phyloP scores from a whole-genome alignment of 2,329 filamentous ascomycete species.

The Xylariaceae sp. region DNA sequence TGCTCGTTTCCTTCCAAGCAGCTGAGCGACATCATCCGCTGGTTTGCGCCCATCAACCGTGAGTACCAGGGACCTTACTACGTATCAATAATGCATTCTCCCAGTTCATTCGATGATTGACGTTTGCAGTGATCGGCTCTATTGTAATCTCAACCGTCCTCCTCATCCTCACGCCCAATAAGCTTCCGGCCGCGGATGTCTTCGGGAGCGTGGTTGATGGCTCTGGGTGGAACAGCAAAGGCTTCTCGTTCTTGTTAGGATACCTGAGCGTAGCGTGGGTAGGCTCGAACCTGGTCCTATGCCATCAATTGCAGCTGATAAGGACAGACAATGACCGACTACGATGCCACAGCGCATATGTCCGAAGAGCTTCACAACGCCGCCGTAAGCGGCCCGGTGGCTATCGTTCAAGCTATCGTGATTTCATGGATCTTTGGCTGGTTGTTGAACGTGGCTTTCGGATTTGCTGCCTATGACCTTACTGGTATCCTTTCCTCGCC shows the following conservation, averaged over 20 bases:
- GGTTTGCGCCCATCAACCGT: constrained; percentile 65
- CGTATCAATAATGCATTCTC: no score
- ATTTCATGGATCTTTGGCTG: constrained; percentile 58
- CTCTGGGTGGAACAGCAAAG: constrained; percentile 57
- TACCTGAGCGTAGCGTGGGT: constrained; percentile 51
- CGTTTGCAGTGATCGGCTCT: no score
- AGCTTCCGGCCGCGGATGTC: constrained; percentile 55
- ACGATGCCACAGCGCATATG: constrained; percentile 65
- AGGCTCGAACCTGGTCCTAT: background rate
- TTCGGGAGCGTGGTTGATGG: constrained; percentile 58
- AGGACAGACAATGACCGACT: constrained; percentile 58
- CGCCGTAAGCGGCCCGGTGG: constrained; percentile 53
- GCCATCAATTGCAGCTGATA: background rate
- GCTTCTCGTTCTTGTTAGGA: constrained; percentile 57
- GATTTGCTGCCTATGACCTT: constrained; percentile 57
- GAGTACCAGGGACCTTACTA: no score
- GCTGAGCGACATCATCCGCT: constrained; percentile 55
- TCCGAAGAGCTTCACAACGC: constrained; percentile 64
- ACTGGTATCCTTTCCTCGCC: constrained; percentile 51
- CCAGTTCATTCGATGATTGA: no score
- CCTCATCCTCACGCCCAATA: constrained; percentile 53
- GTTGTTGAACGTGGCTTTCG: constrained; percentile 59
- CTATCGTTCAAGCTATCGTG: constrained; percentile 55
- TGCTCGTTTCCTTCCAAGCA: constrained; percentile 58
- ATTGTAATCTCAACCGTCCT: constrained; percentile 24